phyloP scores from a whole-genome alignment of 495 filamentous ascomycete genomes.

The Daldinia concentrica region DNA sequence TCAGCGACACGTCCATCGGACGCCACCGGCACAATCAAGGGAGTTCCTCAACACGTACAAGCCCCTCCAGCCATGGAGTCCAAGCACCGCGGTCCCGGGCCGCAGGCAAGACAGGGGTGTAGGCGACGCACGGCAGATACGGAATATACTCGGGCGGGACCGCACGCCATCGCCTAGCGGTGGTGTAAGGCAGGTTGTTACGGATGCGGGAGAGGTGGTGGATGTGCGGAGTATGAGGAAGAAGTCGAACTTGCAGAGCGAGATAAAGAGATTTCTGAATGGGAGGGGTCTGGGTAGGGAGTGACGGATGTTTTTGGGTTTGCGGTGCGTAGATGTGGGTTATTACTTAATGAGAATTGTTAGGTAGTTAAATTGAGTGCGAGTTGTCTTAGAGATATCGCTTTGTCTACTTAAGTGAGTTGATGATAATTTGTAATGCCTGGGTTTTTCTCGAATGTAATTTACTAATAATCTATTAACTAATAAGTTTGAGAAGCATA shows the following conservation, averaged over 20 bases:
- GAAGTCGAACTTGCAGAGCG: slow-evolving; percentile 43
- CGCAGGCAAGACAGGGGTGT: slow-evolving; percentile 2
- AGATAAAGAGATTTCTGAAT: slow-evolving; percentile 53
- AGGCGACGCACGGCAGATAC: slow-evolving; percentile 9
- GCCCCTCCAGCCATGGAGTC: background rate
- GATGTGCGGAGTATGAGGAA: slow-evolving; percentile 33
- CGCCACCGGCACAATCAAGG: slow-evolving; percentile 36
- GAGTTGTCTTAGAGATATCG: too few species aligned
- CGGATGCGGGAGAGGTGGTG: slow-evolving; percentile 15
- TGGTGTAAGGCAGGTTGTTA: slow-evolving; percentile 7
- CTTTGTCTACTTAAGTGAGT: too few species aligned
- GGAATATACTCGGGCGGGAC: slow-evolving; percentile 11
- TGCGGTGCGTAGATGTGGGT: too few species aligned
- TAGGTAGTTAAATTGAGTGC: too few species aligned
- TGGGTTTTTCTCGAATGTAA: too few species aligned
- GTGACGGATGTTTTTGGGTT: background rate
- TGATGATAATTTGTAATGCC: too few species aligned
- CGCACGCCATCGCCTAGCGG: slow-evolving; percentile 15
- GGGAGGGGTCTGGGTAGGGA: slow-evolving; percentile 18
- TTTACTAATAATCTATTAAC: too few species aligned
- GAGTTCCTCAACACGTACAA: slow-evolving; percentile 38
- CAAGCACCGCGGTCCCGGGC: slow-evolving; percentile 27
- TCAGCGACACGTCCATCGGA: slow-evolving; percentile 16
- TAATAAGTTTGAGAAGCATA: too few species aligned
- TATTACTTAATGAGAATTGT: too few species aligned